Evolutionary conservation across 768 basidiomycete species (phyloP), one percentile per base, ranked within the genome.

Genomic region (Botryobasidium botryosum): DNA sequence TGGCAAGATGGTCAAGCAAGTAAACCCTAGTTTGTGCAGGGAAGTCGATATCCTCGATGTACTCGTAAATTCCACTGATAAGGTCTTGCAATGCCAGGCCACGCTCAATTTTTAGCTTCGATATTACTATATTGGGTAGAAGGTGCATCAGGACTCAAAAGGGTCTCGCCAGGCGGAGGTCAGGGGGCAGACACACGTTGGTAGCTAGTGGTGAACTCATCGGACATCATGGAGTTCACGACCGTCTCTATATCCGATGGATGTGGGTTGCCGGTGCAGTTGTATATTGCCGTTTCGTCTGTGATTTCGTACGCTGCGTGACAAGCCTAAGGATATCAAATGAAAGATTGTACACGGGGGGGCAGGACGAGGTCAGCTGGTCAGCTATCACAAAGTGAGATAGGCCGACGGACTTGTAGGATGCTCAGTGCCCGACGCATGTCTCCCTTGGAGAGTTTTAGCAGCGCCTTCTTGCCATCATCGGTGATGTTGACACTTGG

Each of bases 371-470:
- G n/a, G n/a, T n/a, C n/a, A n/a, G n/a, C n/a, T n/a, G n/a, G n/a
- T n/a, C n/a, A n/a, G n/a, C n/a, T n/a, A n/a, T n/a, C n/a, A n/a
- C n/a, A n/a, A n/a, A n/a, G n/a, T n/a, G n/a, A n/a, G n/a, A n/a
- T n/a, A n/a, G n/a, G n/a, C 8, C 18, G 12, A 35, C 59, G 33
- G 21, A 64, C 66, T 64, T 99, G 94, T 17, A 99, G 67, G 24
- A 99, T 81, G 57, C 94, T 97, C 15, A 99, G 67, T 2, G 91
- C 94, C 48, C 94, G 68, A 48, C 94, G 76, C 94, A 99, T 99
- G 60, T 99, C 94, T 26, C 94, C 94, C 53, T 79, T 81, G 0
- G 85, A 91, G n/a, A 99, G 71, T 57, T 86, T 97, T 17, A 99
- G 67, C 27, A 99, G 64, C 2, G 94, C 92, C 36, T 74, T 70